Evolutionary conservation across 2,329 filamentous ascomycete genomes (phyloP).

Genomic region (Bipolaris cookei): DNA sequence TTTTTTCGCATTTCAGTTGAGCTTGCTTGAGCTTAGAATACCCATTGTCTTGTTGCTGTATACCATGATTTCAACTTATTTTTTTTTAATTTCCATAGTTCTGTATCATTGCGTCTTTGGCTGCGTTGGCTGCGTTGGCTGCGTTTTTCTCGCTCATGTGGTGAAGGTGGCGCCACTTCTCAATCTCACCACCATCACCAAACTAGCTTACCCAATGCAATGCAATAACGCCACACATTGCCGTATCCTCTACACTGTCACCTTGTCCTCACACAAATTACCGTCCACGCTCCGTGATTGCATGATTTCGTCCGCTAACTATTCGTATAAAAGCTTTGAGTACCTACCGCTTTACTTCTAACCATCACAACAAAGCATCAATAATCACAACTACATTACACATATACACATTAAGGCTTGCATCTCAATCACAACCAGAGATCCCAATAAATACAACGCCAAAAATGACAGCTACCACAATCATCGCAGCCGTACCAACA

Average conservation of each 20-base stretch:
- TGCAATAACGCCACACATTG: not conserved
- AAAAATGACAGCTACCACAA: slow-evolving; percentile 4
- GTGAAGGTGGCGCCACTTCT: slow-evolving; percentile 8
- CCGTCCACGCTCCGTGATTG: not conserved
- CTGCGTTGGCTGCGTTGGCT: not conserved
- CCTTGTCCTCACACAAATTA: not conserved
- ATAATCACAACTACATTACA: not conserved
- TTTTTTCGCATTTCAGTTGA: not conserved
- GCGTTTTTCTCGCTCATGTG: not conserved
- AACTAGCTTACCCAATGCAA: slow-evolving; percentile 1
- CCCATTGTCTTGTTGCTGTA: not conserved
- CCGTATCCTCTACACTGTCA: not conserved
- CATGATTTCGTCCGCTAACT: not conserved
- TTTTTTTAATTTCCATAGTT: not conserved
- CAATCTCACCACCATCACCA: slow-evolving; percentile 12
- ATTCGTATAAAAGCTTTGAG: slow-evolving; percentile 1
- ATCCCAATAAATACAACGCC: no score
- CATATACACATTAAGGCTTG: not conserved
- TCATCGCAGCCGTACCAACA: slow-evolving; percentile 3
- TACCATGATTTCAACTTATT: not conserved
- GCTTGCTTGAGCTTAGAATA: not conserved
- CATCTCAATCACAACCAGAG: not conserved
- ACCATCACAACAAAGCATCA: not conserved
- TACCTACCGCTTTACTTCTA: not conserved
- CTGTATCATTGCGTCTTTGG: not conserved